These are phyloP conservation scores for Phytopythium boreale DNA, from an alignment of 352 stramenopile species.

Conservation along the genomic window DNA sequence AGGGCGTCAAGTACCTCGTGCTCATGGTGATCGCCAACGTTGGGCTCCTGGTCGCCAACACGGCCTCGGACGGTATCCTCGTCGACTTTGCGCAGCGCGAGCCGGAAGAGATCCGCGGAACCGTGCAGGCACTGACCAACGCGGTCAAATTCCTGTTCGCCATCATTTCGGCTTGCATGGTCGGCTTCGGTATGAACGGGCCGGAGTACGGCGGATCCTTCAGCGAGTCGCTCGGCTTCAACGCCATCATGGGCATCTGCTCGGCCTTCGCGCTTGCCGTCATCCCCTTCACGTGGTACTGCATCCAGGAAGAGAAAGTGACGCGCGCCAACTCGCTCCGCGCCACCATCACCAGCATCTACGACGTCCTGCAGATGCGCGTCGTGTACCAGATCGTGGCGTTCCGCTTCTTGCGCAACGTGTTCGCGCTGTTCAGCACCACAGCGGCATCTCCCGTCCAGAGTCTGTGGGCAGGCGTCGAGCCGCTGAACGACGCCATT, in stretches of 20 bases:
- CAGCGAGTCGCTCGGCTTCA: slow-evolving; percentile 40
- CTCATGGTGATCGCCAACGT: slow-evolving; percentile 58
- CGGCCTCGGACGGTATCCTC: slow-evolving; percentile 39
- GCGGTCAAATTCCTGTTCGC: slow-evolving; percentile 33
- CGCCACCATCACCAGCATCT: slow-evolving; percentile 23
- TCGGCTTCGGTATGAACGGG: slow-evolving; percentile 51
- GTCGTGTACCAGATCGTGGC: slow-evolving; percentile 44
- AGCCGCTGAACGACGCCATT: slow-evolving; percentile 36
- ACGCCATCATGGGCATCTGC: slow-evolving; percentile 33
- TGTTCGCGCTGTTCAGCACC: slow-evolving; percentile 33
- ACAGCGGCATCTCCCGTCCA: slow-evolving; percentile 27
- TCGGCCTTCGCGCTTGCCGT: slow-evolving; percentile 21
- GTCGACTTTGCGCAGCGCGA: slow-evolving; percentile 61
- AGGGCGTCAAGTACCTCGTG: slow-evolving; percentile 45
- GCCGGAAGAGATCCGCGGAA: slow-evolving; percentile 34
- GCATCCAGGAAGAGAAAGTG: slow-evolving; percentile 30
- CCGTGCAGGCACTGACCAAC: slow-evolving; percentile 41
- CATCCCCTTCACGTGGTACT: slow-evolving; percentile 34
- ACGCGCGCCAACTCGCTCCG: slow-evolving; percentile 12
- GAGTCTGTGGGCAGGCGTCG: slow-evolving; percentile 37
- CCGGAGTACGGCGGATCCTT: slow-evolving; percentile 46
- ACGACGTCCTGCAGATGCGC: slow-evolving; percentile 39
- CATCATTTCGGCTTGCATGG: slow-evolving; percentile 44
- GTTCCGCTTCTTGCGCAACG: slow-evolving; percentile 41
- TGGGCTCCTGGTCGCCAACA: slow-evolving; percentile 42